Evolutionary conservation across 805 yeast species (phyloP).

Genomic region (Wilhelminamyces savonicus): DNA sequence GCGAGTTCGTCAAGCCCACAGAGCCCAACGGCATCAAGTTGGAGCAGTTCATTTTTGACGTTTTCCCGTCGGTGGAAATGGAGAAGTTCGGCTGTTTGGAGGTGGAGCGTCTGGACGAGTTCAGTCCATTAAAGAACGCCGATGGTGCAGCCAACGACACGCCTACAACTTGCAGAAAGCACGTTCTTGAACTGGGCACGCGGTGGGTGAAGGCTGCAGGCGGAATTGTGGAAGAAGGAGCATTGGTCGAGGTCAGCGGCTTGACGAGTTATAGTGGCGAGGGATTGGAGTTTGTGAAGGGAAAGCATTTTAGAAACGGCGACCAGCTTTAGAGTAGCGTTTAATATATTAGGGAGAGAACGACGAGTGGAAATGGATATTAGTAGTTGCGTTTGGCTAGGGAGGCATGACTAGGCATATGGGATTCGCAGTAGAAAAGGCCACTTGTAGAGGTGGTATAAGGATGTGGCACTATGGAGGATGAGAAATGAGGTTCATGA

Average conservation of each 20-base stretch:
- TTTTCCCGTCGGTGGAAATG: slow-evolving; percentile 72
- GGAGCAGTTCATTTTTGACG: slow-evolving; percentile 96
- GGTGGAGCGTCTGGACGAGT: slow-evolving; percentile 79
- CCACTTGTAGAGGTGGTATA: too few relatives aligned
- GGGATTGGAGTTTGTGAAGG: slow-evolving; percentile 53
- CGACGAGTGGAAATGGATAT: background rate
- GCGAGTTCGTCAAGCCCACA: slow-evolving; percentile 51
- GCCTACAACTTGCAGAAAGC: slow-evolving; percentile 71
- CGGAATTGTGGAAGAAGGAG: slow-evolving; percentile 45
- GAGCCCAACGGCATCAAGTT: slow-evolving; percentile 87
- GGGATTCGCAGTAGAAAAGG: too few relatives aligned
- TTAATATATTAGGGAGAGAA: background rate
- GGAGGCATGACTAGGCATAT: too few relatives aligned
- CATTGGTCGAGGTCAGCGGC: slow-evolving; percentile 72
- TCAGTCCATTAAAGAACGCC: slow-evolving; percentile 91
- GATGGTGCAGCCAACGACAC: slow-evolving; percentile 75
- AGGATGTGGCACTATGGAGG: too few relatives aligned
- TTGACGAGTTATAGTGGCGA: slow-evolving; percentile 71
- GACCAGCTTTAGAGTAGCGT: slow-evolving; percentile 19
- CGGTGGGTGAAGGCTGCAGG: slow-evolving; percentile 71
- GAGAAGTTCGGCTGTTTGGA: slow-evolving; percentile 83
- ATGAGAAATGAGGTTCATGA: too few relatives aligned
- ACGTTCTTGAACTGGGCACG: slow-evolving; percentile 61
- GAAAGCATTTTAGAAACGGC: slow-evolving; percentile 32
- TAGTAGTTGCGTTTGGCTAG: too few relatives aligned